These are phyloP conservation scores for Hyaloscypha hepaticicola DNA, from an alignment of 495 filamentous ascomycete species.

Conservation along the genomic window DNA sequence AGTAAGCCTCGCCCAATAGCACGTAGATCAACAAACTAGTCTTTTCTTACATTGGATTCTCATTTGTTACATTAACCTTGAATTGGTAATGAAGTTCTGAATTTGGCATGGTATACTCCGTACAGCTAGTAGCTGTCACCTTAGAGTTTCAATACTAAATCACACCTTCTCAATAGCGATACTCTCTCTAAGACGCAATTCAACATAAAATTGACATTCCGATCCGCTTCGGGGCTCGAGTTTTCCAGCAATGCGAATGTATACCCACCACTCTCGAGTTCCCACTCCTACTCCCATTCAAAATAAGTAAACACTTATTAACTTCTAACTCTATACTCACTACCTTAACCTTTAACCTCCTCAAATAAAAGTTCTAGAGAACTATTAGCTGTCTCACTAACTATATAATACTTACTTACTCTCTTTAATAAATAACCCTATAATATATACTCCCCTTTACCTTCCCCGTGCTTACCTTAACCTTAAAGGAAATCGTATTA, in stretches of 20 bases:
- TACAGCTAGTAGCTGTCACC: too few species aligned
- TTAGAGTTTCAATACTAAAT: too few species aligned
- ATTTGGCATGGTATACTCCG: too few species aligned
- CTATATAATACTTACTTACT: constrained; percentile 45
- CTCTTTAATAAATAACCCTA: constrained; percentile 60
- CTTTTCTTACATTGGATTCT: too few species aligned
- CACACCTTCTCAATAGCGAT: neutral
- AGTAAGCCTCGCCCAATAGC: too few species aligned
- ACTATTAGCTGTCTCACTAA: constrained; percentile 70
- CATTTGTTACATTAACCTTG: too few species aligned
- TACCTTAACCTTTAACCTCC: constrained; percentile 52
- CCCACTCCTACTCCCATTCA: constrained; percentile 33
- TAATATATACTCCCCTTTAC: constrained; percentile 70
- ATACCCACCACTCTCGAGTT: constrained; percentile 40
- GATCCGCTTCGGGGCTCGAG: constrained; percentile 34
- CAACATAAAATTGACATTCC: constrained; percentile 37
- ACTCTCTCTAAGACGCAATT: constrained; percentile 28
- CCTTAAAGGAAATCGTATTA: constrained; percentile 45
- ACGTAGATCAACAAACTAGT: too few species aligned
- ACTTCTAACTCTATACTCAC: constrained; percentile 36
- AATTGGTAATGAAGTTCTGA: too few species aligned
- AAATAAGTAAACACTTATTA: constrained; percentile 39
- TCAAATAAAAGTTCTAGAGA: constrained; percentile 66
- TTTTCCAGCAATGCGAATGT: constrained; percentile 43
- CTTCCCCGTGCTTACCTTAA: constrained; percentile 63